Conservation (phyloP, 2,329 filamentous ascomycete species). For the Ophidiomyces ophidiicola region DNA sequence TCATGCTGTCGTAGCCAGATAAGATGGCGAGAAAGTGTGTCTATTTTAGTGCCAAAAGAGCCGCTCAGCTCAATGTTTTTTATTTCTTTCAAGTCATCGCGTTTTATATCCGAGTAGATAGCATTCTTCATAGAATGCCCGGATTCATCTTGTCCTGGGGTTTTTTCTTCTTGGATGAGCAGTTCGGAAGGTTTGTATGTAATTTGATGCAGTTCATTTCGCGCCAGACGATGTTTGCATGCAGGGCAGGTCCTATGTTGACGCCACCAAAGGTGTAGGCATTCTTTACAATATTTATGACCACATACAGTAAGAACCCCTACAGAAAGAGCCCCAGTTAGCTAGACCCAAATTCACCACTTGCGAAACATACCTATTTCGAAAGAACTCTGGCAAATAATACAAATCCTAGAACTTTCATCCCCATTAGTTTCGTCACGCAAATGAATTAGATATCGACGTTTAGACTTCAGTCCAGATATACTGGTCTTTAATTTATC, state of each 20-base stretch:
- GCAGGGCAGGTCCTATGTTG: slow-evolving; percentile 66
- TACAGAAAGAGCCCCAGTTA: slow-evolving; percentile 13
- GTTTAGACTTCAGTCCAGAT: slow-evolving; percentile 55
- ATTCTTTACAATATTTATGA: slow-evolving; percentile 84
- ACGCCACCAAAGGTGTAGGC: slow-evolving; percentile 66
- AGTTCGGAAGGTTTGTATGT: slow-evolving; percentile 67
- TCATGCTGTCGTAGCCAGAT: slow-evolving; percentile 75
- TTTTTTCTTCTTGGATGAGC: slow-evolving; percentile 48
- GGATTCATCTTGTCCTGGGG: slow-evolving; percentile 20
- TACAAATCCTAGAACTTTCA: slow-evolving; percentile 55
- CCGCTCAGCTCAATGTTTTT: slow-evolving; percentile 61
- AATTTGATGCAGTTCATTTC: slow-evolving; percentile 68
- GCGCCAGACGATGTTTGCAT: slow-evolving; percentile 59
- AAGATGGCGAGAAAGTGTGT: slow-evolving; percentile 68
- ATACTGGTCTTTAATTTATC: slow-evolving; percentile 46
- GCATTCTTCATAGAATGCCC: slow-evolving; percentile 28
- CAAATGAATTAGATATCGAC: slow-evolving; percentile 58
- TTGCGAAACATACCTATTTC: slow-evolving; percentile 55
- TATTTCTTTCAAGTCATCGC: slow-evolving; percentile 62
- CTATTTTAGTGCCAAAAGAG: slow-evolving; percentile 82
- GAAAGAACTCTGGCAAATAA: slow-evolving; percentile 72
- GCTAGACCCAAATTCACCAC: not conserved
- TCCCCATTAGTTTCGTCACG: slow-evolving; percentile 50
- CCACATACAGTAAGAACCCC: slow-evolving; percentile 61
- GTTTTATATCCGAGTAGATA: slow-evolving; percentile 70